phyloP scores from a whole-genome alignment of 1,284 basidiomycete species.

The Kalmanozyma brasiliensis region DNA sequence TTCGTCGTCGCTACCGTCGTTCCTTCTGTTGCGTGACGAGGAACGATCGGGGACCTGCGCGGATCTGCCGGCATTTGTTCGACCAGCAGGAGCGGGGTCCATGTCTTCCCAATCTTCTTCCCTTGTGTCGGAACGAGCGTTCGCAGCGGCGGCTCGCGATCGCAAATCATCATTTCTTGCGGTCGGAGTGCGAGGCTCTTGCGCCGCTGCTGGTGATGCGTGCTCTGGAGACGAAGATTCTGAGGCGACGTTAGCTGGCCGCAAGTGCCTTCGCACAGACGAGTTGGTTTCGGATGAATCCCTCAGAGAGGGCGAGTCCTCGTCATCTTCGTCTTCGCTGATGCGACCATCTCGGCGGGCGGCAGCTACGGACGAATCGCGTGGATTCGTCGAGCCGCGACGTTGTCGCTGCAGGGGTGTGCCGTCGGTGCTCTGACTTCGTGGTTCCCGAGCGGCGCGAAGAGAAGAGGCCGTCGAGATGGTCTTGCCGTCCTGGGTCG shows the following conservation, averaged over 20 bases:
- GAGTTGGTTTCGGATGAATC: conserved; percentile 15
- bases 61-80: neutral
- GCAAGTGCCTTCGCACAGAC: conserved; percentile 3
- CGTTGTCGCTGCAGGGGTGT: conserved; percentile 8
- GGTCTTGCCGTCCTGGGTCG: conserved; percentile 22
- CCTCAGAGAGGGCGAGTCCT: conserved; percentile 2
- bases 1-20: conserved; percentile 39
- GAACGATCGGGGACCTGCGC: conserved; percentile 1
- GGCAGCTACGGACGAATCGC: conserved; percentile 2
- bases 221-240: conserved; percentile 4
- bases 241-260: conserved; percentile 2
- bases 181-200: neutral
- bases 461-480: conserved; percentile 28
- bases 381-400: conserved; percentile 19
- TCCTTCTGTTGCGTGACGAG: conserved; percentile 10
- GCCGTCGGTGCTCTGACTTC: conserved; percentile 31
- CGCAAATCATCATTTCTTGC: neutral
- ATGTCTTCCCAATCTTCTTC: conserved; percentile 45
- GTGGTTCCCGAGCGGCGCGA: conserved; percentile 12
- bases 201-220: neutral
- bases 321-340: conserved; percentile 11
- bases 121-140: neutral
- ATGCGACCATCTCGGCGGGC: conserved; percentile 10
- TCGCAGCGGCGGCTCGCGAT: neutral
- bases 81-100: conserved; percentile 4